Conservation (phyloP, 2,329 filamentous ascomycete genomes). For the Aspergillus amoenus region DNA sequence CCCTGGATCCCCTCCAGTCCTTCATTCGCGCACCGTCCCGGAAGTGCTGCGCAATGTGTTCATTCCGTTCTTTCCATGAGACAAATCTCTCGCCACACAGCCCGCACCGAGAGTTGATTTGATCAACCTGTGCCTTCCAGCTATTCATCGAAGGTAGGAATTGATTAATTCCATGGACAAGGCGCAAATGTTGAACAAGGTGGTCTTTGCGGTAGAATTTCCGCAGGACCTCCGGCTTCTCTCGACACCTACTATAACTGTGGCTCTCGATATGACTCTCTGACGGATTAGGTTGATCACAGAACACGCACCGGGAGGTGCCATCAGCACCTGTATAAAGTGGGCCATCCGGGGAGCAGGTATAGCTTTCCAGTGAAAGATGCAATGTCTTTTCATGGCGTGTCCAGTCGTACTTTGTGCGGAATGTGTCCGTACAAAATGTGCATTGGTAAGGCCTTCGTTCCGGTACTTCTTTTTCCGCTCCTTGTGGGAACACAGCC, state of each 20-base stretch:
- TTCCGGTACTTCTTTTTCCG: slow-evolving; percentile 23
- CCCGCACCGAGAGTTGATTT: slow-evolving; percentile 45
- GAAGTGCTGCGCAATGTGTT: slow-evolving; percentile 40
- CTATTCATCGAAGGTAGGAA: slow-evolving; percentile 47
- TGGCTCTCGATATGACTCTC: slow-evolving; percentile 53
- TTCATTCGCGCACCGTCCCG: slow-evolving; percentile 33
- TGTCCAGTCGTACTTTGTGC: slow-evolving; percentile 49
- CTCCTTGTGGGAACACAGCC: slow-evolving; percentile 20
- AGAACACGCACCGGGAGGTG: slow-evolving; percentile 45
- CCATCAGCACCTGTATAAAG: slow-evolving; percentile 32
- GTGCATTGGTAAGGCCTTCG: slow-evolving; percentile 43
- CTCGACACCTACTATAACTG: slow-evolving; percentile 52
- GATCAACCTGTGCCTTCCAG: slow-evolving; percentile 48
- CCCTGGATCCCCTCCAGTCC: slow-evolving; percentile 37
- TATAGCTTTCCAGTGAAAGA: slow-evolving; percentile 49
- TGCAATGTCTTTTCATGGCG: slow-evolving; percentile 50
- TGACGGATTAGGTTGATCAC: slow-evolving; percentile 47
- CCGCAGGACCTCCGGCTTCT: slow-evolving; percentile 53
- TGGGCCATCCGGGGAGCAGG: slow-evolving; percentile 54
- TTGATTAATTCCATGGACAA: slow-evolving; percentile 54
- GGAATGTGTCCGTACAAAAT: slow-evolving; percentile 49
- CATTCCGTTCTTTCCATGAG: slow-evolving; percentile 34
- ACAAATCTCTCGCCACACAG: slow-evolving; percentile 34
- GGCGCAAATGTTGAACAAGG: slow-evolving; percentile 55
- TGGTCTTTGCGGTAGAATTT: slow-evolving; percentile 62